phyloP scores from a whole-genome alignment of 116 monocot genomes.

The Papilionanthe hybrid region DNA sequence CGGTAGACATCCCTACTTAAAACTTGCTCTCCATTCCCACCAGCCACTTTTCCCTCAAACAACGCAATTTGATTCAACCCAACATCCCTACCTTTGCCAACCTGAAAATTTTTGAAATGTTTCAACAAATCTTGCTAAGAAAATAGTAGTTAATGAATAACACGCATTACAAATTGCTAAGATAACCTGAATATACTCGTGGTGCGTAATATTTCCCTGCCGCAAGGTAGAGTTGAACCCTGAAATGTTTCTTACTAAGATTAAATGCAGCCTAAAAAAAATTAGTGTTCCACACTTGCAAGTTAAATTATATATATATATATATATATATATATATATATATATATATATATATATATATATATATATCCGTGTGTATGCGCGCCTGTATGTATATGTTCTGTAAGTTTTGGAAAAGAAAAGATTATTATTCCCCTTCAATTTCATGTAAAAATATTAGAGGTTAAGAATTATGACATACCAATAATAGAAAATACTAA shows the following conservation, averaged over 20 bases:
- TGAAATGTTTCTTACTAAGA: conserved; percentile 23
- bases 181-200: conserved; percentile 96
- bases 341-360: neutral
- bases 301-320: neutral
- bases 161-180: neutral
- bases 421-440: too few relatives aligned
- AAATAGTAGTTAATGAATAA: neutral
- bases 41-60: conserved; percentile 96
- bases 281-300: neutral
- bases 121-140: neutral
- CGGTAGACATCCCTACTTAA: conserved; percentile 92
- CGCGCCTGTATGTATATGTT: too few relatives aligned
- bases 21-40: conserved; percentile 97
- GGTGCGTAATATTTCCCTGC: conserved; percentile 94
- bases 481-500: too few relatives aligned
- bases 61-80: conserved; percentile 94
- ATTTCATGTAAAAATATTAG: too few relatives aligned
- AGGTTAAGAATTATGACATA: too few relatives aligned
- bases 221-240: conserved; percentile 95
- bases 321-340: too few relatives aligned
- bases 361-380: too few relatives aligned
- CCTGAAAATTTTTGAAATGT: conserved; percentile 34
- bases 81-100: conserved; percentile 97
- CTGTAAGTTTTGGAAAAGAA: too few relatives aligned
- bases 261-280: neutral